A percentile compares a stretch with the other conserved stretches of the same genome.
Conservation (phyloP, 257 asterid genomes). For the Solanum etuberosum region DNA sequence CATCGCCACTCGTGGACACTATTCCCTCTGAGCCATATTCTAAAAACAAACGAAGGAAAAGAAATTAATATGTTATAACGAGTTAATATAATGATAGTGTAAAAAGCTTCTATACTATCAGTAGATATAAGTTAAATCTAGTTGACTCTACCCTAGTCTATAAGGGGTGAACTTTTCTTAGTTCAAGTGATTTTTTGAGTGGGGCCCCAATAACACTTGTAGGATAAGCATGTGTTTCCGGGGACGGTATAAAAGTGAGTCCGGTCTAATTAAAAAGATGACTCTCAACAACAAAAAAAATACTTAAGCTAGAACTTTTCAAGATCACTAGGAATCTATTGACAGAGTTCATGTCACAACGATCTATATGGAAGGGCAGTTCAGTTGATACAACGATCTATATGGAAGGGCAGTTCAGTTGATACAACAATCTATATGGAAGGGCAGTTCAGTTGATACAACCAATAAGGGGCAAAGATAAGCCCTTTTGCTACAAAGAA, state of each 20-base stretch:
- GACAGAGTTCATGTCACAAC: background rate
- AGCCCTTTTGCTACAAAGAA: background rate
- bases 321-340: too few species aligned
- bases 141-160: background rate
- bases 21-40: constrained; percentile 27
- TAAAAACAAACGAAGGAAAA: background rate
- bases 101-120: background rate
- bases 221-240: too few species aligned
- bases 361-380: background rate
- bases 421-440: background rate
- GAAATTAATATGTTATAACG: background rate
- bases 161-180: background rate
- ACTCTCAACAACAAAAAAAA: background rate
- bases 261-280: background rate
- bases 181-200: background rate
- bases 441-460: background rate
- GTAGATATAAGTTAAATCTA: background rate
- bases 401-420: background rate
- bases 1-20: constrained; percentile 18
- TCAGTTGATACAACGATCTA: background rate
- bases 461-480: background rate
- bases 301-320: background rate
- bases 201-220: background rate
- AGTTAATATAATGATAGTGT: background rate
- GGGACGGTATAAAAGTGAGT: background rate